Evolutionary conservation across 2,329 filamentous ascomycete genomes (phyloP), one percentile per base, ranked within the genome.

Genomic region (Ascochyta rabiei): DNA sequence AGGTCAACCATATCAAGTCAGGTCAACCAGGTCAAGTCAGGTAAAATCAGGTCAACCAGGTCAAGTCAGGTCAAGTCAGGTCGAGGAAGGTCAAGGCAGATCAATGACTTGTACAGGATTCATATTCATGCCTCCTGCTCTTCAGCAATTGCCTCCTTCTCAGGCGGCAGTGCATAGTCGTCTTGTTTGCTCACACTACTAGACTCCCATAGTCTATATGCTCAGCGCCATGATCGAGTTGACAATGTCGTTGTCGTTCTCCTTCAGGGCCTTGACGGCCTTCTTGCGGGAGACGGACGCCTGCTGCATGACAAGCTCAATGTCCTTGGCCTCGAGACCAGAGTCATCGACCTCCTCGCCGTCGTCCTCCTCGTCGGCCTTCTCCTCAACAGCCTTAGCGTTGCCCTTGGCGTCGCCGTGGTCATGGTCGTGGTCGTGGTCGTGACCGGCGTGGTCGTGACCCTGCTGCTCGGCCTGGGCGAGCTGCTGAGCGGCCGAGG

Each of bases 181-280:
- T 61, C 51, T 57, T 23, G 21, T 23, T 50, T 42, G 53, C 35
- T 55, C 44, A 49, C 43, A 56, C 55, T 51, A 56, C 55, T 51
- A 54, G 47, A 57, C 52, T 41, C 15, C n/a, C 37, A 12, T 40
- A 53, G 53, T 60, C 66, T 74, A 83, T 81, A 82, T 82, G 73
- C 80, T 82, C 62, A 99, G 82, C 69, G 93, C 93, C 95, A 99
- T 99, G 83, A 99, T 99, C 71, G 95, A 97, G 86, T 99, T 99
- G 84, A 99, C 95, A 82, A 99, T 99, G 77, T 99, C 95, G 75
- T 98, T 97, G 82, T 98, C 93, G 77, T 99, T 99, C 84, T 98
- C 95, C 84, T 92, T 93, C 76, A 99, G 85, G 53, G 96, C 95
- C 83, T 98, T 99, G 83, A 99, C 87, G 59, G 95, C 95, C 87